phyloP scores from a whole-genome alignment of 345 rosid genomes.

The Eucalyptus erythrocorys region DNA sequence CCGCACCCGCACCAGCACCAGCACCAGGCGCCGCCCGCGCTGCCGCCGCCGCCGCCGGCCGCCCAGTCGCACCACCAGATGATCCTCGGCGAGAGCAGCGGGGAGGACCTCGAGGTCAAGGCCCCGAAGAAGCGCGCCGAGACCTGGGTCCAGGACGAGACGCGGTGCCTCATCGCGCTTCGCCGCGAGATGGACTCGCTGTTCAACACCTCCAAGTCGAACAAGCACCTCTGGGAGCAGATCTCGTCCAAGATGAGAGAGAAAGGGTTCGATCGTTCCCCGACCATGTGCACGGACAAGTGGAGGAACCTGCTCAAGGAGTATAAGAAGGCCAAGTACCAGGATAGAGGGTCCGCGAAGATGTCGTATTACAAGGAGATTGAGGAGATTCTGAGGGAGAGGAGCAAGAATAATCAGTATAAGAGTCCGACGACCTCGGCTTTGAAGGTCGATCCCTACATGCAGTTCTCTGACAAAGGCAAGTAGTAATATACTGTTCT shows the following conservation, averaged over 20 bases:
- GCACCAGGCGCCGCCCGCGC: background rate
- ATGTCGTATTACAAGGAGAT: conserved; percentile 94
- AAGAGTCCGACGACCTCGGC: conserved; percentile 46
- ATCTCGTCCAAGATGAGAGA: conserved; percentile 88
- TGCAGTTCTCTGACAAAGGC: conserved; percentile 97
- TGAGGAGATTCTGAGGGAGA: conserved; percentile 85
- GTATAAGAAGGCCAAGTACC: conserved; percentile 87
- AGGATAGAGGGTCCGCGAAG: conserved; percentile 76
- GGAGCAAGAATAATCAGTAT: conserved; percentile 59
- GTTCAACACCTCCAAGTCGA: conserved; percentile 94
- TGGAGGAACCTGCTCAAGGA: conserved; percentile 98
- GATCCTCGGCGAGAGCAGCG: conserved; percentile 77
- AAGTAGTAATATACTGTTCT: background rate
- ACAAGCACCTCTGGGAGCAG: conserved; percentile 96
- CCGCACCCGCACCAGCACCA: conserved; percentile 1
- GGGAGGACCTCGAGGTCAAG: conserved; percentile 69
- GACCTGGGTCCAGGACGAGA: conserved; percentile 99
- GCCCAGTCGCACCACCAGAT: conserved; percentile 33
- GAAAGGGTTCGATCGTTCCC: conserved; percentile 94
- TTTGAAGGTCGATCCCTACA: conserved; percentile 75
- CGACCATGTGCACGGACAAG: conserved; percentile 98
- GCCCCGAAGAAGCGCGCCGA: conserved; percentile 97
- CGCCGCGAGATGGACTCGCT: conserved; percentile 86
- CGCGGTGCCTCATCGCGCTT: conserved; percentile 62
- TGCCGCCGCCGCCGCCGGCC: conserved; percentile 5